Base-by-base conservation (phyloP, 2,329 filamentous ascomycete species). In the Trichoderma atrobrunneum region DNA sequence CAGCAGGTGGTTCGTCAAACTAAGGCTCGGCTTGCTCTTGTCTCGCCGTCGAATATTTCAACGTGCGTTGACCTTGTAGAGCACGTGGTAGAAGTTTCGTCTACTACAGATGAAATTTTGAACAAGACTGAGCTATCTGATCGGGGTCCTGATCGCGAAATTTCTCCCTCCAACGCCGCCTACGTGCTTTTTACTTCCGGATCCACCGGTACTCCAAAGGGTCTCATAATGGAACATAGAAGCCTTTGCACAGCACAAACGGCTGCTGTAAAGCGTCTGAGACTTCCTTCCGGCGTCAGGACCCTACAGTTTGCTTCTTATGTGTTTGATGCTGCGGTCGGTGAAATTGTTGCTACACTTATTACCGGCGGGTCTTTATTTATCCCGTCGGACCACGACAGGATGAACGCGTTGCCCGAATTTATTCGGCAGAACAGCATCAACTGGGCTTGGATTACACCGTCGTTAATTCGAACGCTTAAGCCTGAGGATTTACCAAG, bases 251-350 rank as follows among this genome's bases (percentile, higher is more conserved):
- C 71, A 3, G 43, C 66, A 59, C 59, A 59, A 34, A 70, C 34
- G 12, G 65, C 66, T 18, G 57, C 59, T 36, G 32, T 34, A 3
- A 70, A 51, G 21, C 57, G 71, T 4, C n/a, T 72, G 21, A 26
- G 36, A 12, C 54, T 70, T 32, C 34, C 30, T 6, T 16, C 71
- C 1, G n/a, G 48, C n/a, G 48, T 51, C 7, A 60, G 28, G 18
- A 63, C 70, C 0, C 66, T 72, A 8, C 71, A 72, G 26, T 72
- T 72, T 26, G 71, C 71, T 7, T 59, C 71, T 1, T 70, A 64
- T 59, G 66, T 70, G 1, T 72, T 75, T 5, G 74, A 76, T 60
- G 43, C 57, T 14, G 57, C 66, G 11, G 68, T 73, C 1, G 72
- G 70, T 18, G 72, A 73, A 63, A 73, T 73, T 6, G 34, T 65